phyloP scores from a whole-genome alignment of 305 asterid genomes.

The Caryopteris hybrid region DNA sequence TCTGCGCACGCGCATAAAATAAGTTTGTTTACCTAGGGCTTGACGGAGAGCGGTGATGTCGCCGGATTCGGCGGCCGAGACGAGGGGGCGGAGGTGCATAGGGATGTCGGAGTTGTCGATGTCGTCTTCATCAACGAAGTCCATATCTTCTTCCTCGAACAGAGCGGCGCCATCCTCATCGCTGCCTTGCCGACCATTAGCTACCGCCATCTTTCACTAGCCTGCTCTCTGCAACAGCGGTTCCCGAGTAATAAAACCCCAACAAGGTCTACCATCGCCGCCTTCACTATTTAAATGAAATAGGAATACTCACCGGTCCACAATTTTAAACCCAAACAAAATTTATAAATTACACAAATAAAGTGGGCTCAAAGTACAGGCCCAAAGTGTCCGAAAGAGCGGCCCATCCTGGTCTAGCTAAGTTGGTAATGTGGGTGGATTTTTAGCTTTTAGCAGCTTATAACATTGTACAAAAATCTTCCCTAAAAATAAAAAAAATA shows the following conservation, averaged over 20 bases:
- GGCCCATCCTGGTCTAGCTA: too few species aligned
- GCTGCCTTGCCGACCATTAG: slow-evolving; percentile 59
- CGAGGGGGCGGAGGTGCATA: slow-evolving; percentile 72
- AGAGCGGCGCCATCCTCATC: slow-evolving; percentile 63
- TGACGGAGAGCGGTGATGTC: slow-evolving; percentile 58
- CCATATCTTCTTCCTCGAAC: slow-evolving; percentile 57
- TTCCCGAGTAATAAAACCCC: not conserved
- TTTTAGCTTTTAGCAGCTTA: too few species aligned
- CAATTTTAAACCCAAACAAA: not conserved
- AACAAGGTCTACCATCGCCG: not conserved
- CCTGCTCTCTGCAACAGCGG: slow-evolving; percentile 12
- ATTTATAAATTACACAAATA: not conserved
- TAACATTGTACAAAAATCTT: not conserved
- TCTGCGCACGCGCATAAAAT: not conserved
- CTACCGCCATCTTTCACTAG: slow-evolving; percentile 90
- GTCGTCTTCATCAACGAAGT: slow-evolving; percentile 35
- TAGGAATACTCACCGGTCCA: not conserved
- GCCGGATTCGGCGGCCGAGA: slow-evolving; percentile 68
- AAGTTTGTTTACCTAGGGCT: slow-evolving; percentile 55
- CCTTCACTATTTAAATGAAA: not conserved
- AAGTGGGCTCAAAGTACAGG: not conserved
- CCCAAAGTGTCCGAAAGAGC: not conserved
- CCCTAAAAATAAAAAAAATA: too few species aligned
- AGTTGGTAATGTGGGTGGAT: too few species aligned
- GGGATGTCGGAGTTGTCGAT: slow-evolving; percentile 62